Evolutionary conservation across 129 eudicot genomes (phyloP).

Genomic region (Tanacetum coccineum): DNA sequence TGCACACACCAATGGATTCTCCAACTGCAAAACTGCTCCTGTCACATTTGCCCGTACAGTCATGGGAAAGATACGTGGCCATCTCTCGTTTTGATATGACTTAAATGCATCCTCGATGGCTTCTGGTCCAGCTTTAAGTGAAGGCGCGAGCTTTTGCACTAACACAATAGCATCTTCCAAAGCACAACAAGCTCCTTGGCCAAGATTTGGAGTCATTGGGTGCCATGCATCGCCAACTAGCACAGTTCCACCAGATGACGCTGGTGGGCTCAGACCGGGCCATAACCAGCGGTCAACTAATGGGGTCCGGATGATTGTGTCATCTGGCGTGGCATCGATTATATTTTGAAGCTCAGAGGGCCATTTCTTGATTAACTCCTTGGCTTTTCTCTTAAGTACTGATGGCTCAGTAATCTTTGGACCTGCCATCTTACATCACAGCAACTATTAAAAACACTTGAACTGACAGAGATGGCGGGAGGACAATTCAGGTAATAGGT

Average conservation of each 20-base stretch:
- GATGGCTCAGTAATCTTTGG: constrained; percentile 81
- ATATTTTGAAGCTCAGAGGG: constrained; percentile 55
- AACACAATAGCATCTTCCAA: constrained; percentile 84
- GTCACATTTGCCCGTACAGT: constrained; percentile 65
- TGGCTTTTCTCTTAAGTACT: constrained; percentile 53
- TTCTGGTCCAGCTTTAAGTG: constrained; percentile 40
- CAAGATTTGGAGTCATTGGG: constrained; percentile 98
- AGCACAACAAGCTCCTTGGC: constrained; percentile 99
- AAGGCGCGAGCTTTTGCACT: constrained; percentile 52
- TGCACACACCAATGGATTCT: constrained; percentile 67
- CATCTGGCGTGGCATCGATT: constrained; percentile 59
- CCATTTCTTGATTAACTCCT: constrained; percentile 57
- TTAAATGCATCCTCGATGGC: constrained; percentile 58
- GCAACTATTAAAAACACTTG: constrained; percentile 1
- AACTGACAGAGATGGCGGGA: neutral
- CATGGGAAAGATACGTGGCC: constrained; percentile 74
- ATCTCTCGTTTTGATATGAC: constrained; percentile 61
- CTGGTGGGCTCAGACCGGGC: constrained; percentile 75
- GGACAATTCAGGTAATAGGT: neutral
- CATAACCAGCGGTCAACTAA: constrained; percentile 89
- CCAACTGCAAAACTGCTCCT: constrained; percentile 76
- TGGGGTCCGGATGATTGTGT: constrained; percentile 65
- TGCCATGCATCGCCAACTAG: constrained; percentile 99
- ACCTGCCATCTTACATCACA: constrained; percentile 46
- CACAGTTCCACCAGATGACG: constrained; percentile 59